Percentiles rank a stretch among this genome's conserved stretches.
Conservation (phyloP, 2,329 filamentous ascomycete species). For the Nectriaceae sp. region DNA sequence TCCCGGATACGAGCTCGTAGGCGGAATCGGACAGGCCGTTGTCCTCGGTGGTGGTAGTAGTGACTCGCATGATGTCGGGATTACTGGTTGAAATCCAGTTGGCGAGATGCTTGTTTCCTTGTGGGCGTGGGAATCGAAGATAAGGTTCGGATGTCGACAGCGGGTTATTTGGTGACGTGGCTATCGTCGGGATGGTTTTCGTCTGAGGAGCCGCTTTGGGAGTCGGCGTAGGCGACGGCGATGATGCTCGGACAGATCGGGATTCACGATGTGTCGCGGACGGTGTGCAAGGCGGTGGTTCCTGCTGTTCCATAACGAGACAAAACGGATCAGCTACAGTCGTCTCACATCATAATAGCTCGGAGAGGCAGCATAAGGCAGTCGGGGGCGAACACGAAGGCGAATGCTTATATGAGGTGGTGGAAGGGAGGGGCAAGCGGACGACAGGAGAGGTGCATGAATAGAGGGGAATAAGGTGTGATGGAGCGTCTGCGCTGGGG, state of each 20-base stretch:
- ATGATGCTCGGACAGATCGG: slow-evolving; percentile 24
- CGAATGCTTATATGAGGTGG: slow-evolving; percentile 19
- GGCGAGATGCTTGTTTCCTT: slow-evolving; percentile 56
- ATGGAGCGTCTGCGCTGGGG: slow-evolving; percentile 10
- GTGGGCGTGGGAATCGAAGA: slow-evolving; percentile 58
- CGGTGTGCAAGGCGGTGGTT: slow-evolving; percentile 27
- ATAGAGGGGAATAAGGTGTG: slow-evolving; percentile 18
- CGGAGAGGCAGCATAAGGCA: slow-evolving; percentile 21
- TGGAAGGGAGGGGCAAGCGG: slow-evolving; percentile 27
- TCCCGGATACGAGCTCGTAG: slow-evolving; percentile 57
- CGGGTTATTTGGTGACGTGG: slow-evolving; percentile 8
- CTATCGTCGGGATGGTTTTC: slow-evolving; percentile 18
- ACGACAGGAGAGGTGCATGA: slow-evolving; percentile 16
- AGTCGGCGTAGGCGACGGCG: slow-evolving; percentile 22
- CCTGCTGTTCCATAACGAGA: slow-evolving; percentile 56
- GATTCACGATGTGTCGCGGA: slow-evolving; percentile 31
- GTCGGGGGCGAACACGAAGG: slow-evolving; percentile 23
- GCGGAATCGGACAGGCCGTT: slow-evolving; percentile 57
- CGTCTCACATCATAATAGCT: slow-evolving; percentile 29
- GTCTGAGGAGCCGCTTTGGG: slow-evolving; percentile 9
- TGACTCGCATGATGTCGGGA: slow-evolving; percentile 56
- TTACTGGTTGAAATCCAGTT: slow-evolving; percentile 62
- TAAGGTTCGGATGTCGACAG: slow-evolving; percentile 48
- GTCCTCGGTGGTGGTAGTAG: slow-evolving; percentile 45
- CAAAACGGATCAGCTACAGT: slow-evolving; percentile 31